Evolutionary conservation across 192 early-diverging fungal genomes (phyloP).

Genomic region (Diversispora eburnea): DNA sequence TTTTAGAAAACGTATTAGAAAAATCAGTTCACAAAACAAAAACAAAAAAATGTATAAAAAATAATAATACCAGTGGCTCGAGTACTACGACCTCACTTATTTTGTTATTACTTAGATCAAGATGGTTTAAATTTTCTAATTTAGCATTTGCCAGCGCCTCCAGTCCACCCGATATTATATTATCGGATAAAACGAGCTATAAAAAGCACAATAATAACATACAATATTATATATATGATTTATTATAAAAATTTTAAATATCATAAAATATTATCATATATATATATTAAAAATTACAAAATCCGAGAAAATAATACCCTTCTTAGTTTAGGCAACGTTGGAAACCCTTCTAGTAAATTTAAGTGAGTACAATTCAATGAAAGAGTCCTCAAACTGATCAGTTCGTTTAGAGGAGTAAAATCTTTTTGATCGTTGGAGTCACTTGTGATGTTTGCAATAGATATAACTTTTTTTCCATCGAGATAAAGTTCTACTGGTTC

Average conservation of each 20-base stretch:
- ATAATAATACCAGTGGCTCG: constrained; percentile 35
- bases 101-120: constrained; percentile 42
- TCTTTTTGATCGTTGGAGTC: background rate
- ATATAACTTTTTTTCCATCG: constrained; percentile 24
- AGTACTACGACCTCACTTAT: constrained; percentile 34
- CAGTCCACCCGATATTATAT: constrained; percentile 37
- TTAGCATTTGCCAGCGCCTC: constrained; percentile 40
- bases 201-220: background rate
- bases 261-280: background rate
- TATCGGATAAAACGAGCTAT: constrained; percentile 42
- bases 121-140: constrained; percentile 34
- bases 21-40: background rate
- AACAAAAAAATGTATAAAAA: background rate
- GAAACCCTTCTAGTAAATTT: constrained; percentile 26
- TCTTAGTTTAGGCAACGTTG: constrained; percentile 25
- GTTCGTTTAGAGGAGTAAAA: constrained; percentile 19
- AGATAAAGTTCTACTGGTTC: constrained; percentile 22
- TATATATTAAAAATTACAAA: background rate
- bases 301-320: constrained; percentile 8
- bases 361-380: constrained; percentile 16
- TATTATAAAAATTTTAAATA: no score
- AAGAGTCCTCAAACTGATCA: constrained; percentile 17
- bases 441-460: constrained; percentile 13
- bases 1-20: background rate
- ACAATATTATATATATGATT: background rate